These are phyloP conservation scores for Cladosporium velox DNA, from an alignment of 2,329 filamentous ascomycete species.

Conservation along the genomic window DNA sequence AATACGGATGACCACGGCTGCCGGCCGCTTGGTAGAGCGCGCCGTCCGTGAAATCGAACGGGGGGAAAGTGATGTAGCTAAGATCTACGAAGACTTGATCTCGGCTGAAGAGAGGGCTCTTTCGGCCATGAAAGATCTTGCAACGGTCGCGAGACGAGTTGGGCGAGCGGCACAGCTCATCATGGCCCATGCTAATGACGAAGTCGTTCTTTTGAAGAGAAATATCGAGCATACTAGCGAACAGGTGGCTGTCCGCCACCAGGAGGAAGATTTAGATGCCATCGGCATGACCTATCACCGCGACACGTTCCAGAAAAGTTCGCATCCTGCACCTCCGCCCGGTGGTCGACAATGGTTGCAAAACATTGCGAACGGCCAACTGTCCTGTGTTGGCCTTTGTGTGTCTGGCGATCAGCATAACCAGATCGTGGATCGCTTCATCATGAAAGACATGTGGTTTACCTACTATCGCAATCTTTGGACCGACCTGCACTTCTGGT, in stretches of 20 bases:
- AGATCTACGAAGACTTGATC: background rate
- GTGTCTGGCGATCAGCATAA: background rate
- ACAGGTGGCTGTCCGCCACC: background rate
- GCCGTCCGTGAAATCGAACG: background rate
- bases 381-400: background rate
- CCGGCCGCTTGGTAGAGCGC: background rate
- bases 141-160: background rate
- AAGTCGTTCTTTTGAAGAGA: background rate
- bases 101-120: background rate
- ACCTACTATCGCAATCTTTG: background rate
- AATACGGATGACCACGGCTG: background rate
- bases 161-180: background rate
- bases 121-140: background rate
- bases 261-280: background rate
- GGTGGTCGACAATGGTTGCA: background rate
- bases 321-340: background rate
- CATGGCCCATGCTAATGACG: background rate
- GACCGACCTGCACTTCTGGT: background rate
- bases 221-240: background rate
- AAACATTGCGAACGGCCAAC: background rate
- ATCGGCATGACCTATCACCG: background rate
- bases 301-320: background rate
- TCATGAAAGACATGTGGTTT: slow-evolving; percentile 5
- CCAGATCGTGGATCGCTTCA: background rate
- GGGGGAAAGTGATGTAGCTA: background rate